Conservation (phyloP, 768 basidiomycete genomes). For the Mycena galopus region DNA sequence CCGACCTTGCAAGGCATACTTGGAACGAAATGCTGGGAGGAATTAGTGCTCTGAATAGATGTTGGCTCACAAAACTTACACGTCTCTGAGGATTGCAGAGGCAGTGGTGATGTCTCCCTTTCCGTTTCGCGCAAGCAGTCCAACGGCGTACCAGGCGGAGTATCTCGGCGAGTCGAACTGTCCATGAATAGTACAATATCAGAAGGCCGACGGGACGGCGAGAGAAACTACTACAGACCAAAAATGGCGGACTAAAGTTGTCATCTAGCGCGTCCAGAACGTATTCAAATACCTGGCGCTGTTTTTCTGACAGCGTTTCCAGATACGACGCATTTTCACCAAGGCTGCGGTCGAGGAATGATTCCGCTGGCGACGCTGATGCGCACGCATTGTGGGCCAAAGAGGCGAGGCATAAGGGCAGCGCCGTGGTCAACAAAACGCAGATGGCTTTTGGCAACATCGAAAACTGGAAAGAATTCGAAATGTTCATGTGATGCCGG, state of each 20-base stretch:
- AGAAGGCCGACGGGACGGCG: background rate
- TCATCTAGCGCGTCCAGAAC: slow-evolving; percentile 42
- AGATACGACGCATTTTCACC: slow-evolving; percentile 40
- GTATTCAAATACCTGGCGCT: slow-evolving; percentile 42
- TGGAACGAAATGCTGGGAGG: slow-evolving; percentile 22
- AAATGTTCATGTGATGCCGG: too few species aligned
- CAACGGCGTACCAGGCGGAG: slow-evolving; percentile 49
- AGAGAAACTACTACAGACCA: slow-evolving; percentile 34
- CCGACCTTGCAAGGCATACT: background rate
- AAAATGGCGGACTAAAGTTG: slow-evolving; percentile 42
- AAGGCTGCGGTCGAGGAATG: background rate
- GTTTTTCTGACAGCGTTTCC: slow-evolving; percentile 37
- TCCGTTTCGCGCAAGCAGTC: slow-evolving; percentile 44
- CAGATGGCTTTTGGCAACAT: too few species aligned
- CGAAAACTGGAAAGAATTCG: too few species aligned
- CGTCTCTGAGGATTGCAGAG: slow-evolving; percentile 39
- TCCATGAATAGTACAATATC: background rate
- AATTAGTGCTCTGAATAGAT: too few species aligned
- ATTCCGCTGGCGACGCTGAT: background rate
- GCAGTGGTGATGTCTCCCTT: slow-evolving; percentile 41
- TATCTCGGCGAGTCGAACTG: slow-evolving; percentile 47
- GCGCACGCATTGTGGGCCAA: background rate
- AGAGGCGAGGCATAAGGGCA: background rate
- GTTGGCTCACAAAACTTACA: slow-evolving; percentile 29
- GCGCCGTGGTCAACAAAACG: background rate